phyloP scores from a whole-genome alignment of 1,284 basidiomycete genomes.

The Amylostereum areolatum region DNA sequence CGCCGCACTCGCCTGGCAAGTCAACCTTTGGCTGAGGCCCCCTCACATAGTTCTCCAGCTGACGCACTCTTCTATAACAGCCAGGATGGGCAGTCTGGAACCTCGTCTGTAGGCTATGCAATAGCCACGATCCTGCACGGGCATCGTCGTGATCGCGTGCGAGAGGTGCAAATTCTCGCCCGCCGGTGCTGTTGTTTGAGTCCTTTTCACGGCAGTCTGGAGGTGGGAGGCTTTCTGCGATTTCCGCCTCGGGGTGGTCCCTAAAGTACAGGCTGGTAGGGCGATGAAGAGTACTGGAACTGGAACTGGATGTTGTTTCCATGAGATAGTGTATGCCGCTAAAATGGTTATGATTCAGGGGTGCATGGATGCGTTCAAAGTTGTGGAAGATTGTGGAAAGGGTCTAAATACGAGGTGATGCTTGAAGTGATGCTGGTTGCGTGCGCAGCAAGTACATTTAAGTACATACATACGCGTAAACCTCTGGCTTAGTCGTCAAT shows the following conservation, averaged over 20 bases:
- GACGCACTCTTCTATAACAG: slow-evolving; percentile 18
- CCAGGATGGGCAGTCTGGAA: slow-evolving; percentile 10
- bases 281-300: slow-evolving; percentile 19
- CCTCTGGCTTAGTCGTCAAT: too few species aligned
- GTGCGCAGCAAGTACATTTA: too few species aligned
- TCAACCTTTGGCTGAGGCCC: slow-evolving; percentile 59
- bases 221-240: too few species aligned
- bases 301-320: slow-evolving; percentile 21
- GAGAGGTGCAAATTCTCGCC: not conserved
- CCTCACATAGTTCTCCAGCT: slow-evolving; percentile 35
- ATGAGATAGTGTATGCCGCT: slow-evolving; percentile 9
- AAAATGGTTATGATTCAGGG: not conserved
- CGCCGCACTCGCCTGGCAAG: slow-evolving; percentile 40
- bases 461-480: too few species aligned
- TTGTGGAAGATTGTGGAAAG: not conserved
- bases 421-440: too few species aligned
- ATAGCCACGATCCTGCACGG: too few species aligned
- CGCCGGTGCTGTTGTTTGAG: slow-evolving; percentile 9
- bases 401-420: too few species aligned
- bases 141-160: too few species aligned
- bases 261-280: not conserved
- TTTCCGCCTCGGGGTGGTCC: not conserved
- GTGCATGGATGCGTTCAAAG: not conserved
- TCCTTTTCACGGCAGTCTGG: not conserved
- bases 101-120: not conserved